Evolutionary conservation across 2,329 filamentous ascomycete species (phyloP), one percentile per base, ranked within the genome.

Genomic region (Cytospora piceicola): DNA sequence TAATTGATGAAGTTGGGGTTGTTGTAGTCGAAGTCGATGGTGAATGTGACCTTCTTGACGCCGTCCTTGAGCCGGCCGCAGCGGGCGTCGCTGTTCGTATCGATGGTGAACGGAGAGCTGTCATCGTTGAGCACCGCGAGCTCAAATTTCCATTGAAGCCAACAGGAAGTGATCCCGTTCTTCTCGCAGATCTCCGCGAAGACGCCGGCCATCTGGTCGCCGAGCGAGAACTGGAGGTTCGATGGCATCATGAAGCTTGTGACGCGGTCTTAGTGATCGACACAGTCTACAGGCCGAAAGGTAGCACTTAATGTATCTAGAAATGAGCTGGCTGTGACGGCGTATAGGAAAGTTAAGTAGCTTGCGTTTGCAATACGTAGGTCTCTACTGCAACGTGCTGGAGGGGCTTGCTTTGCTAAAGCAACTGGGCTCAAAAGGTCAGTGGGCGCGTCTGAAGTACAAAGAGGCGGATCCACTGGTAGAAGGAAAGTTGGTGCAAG

Each of bases 91-190:
- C 58, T 53, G 20, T 56, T 49, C 3, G 66, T 65, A 8, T 39
- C 56, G 1, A 63, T 46, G 1, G 27, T 32, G 42, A 63, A 57
- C 2, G 66, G 63, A 2, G 58, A 56, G 5, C 27, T n/a, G 2
- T 32, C 39, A 1, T 49, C 53, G 22, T 17, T 57, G 32, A 55
- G 46, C 29, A 60, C 42, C 39, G 57, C 52, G 12, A 60, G 58
- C 34, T 65, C 63, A 15, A 46, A 67, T 29, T 67, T 57, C 66
- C 58, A 65, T 14, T 61, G 34, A 0, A 67, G 49, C 63, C 63
- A 66, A 15, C 58, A 62, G n/a, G 9, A 32, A 9, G 61, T 49
- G 12, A 67, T 59, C n/a, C n/a, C 54, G n/a, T 66, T 63, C 4
- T 34, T 39, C 3, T 46, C 20, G 36, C 58, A 57, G 12, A 66